Base-by-base conservation (phyloP, 148 eudicot genomes). In the Rhododendron griersonianum region DNA sequence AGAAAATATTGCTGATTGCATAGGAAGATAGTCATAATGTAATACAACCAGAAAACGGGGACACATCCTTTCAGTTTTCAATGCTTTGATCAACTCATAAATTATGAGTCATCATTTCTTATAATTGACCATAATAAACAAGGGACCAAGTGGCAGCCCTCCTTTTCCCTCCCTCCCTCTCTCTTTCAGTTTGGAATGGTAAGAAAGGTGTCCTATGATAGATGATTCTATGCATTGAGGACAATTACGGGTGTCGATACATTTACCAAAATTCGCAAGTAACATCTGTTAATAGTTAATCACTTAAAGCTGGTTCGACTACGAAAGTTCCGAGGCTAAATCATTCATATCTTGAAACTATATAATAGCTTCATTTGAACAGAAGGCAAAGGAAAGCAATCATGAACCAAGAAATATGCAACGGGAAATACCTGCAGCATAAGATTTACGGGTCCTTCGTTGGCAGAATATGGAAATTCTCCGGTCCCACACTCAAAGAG, bases 401-500 rank as follows among this genome's bases (percentile, higher is more conserved):
- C 37, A 80, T 57, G 45, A 45, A 35, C 25, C 14, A 85, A n/a
- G 81, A 76, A 28, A 45, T 30, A 25, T 45, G 7, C 25, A 33
- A 33, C 11, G 7, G 2, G 37, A 57, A 50, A 67, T 28, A 96
- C 99, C 95, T 96, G 99, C 89, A 96, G 88, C 99, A 95, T 96
- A 61, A 96, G 95, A 90, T 92, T 95, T 50, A 96, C 99, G n/a
- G 98, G 99, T 71, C 99, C 99, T 63, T 96, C 97, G 87, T 87
- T 93, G 59, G 95, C 95, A 41, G 90, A 87, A 83, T 96, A 96
- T 0, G 98, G 98, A 78, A 96, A 96, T 85, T 94, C 98, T 81
- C 99, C 98, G 1, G 99, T 96, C 53, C 95, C 99, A 89, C 98
- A 96, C 85, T 95, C 99, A 81, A 96, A 94, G 71, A 96, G 92